Conservation (phyloP, 2,329 filamentous ascomycete species). For the Ploettnerulaceae sp. region DNA sequence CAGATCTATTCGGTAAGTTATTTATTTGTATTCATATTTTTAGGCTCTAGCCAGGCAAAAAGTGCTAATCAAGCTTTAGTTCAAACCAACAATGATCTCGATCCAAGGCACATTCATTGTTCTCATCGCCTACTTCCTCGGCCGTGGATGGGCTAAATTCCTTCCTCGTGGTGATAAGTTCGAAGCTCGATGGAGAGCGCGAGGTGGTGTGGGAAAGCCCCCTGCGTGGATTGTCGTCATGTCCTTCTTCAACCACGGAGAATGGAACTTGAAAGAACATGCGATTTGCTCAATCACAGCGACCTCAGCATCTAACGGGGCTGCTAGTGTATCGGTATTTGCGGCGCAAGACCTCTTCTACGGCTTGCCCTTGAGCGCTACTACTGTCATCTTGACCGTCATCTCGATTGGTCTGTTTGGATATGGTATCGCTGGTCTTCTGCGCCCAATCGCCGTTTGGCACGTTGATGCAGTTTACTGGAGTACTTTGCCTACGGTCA, state of each 20-base stretch:
- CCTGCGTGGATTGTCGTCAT: conserved; percentile 40
- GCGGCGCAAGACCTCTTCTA: conserved; percentile 46
- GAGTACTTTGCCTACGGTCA: conserved; percentile 37
- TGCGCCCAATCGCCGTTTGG: conserved; percentile 43
- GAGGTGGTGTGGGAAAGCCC: conserved; percentile 38
- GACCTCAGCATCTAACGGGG: conserved; percentile 47
- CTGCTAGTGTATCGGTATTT: conserved; percentile 39
- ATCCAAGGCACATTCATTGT: conserved; percentile 53
- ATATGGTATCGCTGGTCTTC: conserved; percentile 44
- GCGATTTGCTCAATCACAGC: conserved; percentile 50
- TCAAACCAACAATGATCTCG: conserved; percentile 46
- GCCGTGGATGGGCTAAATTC: conserved; percentile 43
- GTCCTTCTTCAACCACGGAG: conserved; percentile 46
- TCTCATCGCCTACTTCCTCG: conserved; percentile 51
- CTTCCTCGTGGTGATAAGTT: conserved; percentile 49
- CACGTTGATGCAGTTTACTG: conserved; percentile 47
- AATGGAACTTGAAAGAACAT: conserved; percentile 53
- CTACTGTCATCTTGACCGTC: conserved; percentile 40
- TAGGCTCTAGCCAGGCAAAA: not conserved
- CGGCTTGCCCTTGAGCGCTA: conserved; percentile 36
- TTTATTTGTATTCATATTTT: not conserved
- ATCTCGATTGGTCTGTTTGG: conserved; percentile 46
- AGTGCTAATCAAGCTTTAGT: conserved; percentile 35
- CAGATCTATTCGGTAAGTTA: conserved; percentile 48
- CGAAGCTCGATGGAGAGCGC: conserved; percentile 43